phyloP scores from a whole-genome alignment of 495 filamentous ascomycete genomes.

The Massariosphaeria phaeospora region DNA sequence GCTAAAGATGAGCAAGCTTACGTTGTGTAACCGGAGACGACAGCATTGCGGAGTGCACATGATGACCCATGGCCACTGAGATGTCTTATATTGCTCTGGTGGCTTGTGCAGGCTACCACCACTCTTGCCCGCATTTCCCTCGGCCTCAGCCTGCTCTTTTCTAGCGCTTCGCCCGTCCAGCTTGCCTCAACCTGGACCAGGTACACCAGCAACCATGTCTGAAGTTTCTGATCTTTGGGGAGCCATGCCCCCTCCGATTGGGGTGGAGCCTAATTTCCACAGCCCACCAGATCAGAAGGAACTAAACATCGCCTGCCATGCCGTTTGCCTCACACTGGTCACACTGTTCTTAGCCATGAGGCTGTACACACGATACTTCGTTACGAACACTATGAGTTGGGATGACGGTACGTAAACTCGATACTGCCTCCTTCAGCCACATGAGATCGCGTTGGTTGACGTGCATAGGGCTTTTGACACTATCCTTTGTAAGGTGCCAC shows the following conservation, averaged over 20 bases:
- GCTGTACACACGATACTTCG: not conserved
- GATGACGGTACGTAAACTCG: constrained; percentile 3
- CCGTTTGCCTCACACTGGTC: not conserved
- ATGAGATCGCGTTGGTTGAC: not conserved
- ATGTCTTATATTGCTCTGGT: too few species aligned
- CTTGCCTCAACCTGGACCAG: too few species aligned
- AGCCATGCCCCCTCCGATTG: constrained; percentile 1
- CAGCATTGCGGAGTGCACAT: too few species aligned
- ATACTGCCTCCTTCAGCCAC: not conserved
- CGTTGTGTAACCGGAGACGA: too few species aligned
- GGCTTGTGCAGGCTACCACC: too few species aligned
- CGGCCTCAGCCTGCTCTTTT: too few species aligned
- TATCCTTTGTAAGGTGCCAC: constrained; percentile 6
- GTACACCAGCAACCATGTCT: too few species aligned
- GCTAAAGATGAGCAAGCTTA: too few species aligned
- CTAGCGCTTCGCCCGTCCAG: too few species aligned
- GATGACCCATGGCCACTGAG: too few species aligned
- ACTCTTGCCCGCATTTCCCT: too few species aligned
- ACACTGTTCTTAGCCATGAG: not conserved
- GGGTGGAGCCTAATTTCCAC: constrained; percentile 2
- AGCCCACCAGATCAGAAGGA: not conserved
- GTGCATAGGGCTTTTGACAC: not conserved
- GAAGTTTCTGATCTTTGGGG: not conserved
- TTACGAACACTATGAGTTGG: not conserved
- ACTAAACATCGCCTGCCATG: not conserved